Evolutionary conservation across 805 yeast genomes (phyloP).

Genomic region (Candida montana): DNA sequence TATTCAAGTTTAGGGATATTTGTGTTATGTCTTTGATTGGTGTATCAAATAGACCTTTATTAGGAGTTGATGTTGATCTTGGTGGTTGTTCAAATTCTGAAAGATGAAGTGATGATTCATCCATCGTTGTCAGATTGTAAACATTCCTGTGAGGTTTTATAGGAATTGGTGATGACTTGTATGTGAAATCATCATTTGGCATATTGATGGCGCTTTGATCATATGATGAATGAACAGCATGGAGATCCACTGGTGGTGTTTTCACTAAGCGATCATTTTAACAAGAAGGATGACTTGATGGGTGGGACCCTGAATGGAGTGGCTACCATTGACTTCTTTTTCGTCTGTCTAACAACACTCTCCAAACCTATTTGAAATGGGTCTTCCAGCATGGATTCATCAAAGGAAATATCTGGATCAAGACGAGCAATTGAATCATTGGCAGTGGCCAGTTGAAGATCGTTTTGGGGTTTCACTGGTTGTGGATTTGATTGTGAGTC

Average conservation of each 20-base stretch:
- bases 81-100: constrained; percentile 26
- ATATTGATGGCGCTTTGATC: too few relatives aligned
- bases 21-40: constrained; percentile 2
- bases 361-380: constrained; percentile 13
- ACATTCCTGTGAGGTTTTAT: background rate
- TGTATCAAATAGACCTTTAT: constrained; percentile 5
- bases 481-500: too few relatives aligned
- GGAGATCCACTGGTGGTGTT: too few relatives aligned
- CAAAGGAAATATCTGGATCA: too few relatives aligned
- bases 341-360: constrained; percentile 5
- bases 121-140: background rate
- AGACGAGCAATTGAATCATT: background rate
- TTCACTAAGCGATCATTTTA: too few relatives aligned
- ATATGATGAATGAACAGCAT: too few relatives aligned
- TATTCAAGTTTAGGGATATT: background rate
- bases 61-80: constrained; percentile 25
- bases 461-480: too few relatives aligned
- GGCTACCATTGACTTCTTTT: background rate
- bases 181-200: too few relatives aligned
- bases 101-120: constrained; percentile 20
- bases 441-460: background rate
- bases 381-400: constrained; percentile 5
- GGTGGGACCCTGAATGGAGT: background rate
- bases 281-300: background rate
- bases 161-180: background rate